Evolutionary conservation across 1,284 basidiomycete genomes (phyloP), one percentile per base, ranked within the genome.

Genomic region (Tilletia setariae): DNA sequence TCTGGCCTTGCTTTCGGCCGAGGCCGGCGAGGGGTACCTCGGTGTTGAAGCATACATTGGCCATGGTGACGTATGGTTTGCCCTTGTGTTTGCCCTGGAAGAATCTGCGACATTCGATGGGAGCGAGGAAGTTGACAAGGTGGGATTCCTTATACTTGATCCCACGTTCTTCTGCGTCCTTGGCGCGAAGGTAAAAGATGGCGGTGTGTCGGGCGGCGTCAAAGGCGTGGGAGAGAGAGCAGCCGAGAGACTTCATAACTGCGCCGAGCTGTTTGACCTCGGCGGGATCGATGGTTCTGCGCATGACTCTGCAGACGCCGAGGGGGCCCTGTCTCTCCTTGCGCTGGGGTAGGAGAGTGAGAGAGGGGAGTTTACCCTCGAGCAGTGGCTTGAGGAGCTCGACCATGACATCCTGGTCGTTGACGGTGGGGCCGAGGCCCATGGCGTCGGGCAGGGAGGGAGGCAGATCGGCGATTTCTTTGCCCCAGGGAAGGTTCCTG

Each of bases 91-190:
- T 44, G n/a, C 46, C 42, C 25, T 28, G 35, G 63, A 64, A 64
- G 46, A 43, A 64, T 16, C 63, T 40, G 4, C 63, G 19, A 44
- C 25, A 64, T 40, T 64, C 63, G 42, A 64, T 49, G 21, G 63
- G 63, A 7, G 42, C 21, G n/a, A 64, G 19, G 42, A 64, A 64
- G 63, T 64, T 64, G 42, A 64, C 42, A 16, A 64, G 44, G 63
- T 64, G 63, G 21, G 63, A 46, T 23, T 16, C 15, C 42, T 64
- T 44, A 44, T 46, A 25, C n/a, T 16, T 16, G 21, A 46, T 44
- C 2, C 63, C 63, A 15, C 42, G 21, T 25, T 40, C 42, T 16
- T 42, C 46, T 25, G 63, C 40, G 16, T 64, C 63, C 46, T 46
- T 30, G 25, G 63, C 32, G 19, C 63, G 63, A n/a, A 64, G 19